Conservation (phyloP, 1,139 yeast species). For the Geotrichum restrictum region DNA sequence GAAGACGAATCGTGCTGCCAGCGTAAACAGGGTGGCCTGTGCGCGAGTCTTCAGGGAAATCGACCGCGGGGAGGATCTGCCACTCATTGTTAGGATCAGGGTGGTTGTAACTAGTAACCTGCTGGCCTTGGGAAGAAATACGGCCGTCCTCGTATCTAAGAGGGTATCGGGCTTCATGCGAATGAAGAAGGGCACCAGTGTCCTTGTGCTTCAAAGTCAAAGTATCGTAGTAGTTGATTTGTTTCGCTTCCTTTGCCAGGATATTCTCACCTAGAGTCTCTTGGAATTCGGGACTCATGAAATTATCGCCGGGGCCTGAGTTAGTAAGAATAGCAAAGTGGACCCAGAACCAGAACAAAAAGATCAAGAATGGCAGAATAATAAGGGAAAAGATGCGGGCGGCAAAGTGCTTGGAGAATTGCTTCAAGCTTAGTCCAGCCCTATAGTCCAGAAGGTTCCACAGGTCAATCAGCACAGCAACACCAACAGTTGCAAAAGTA, state of each 20-base stretch:
- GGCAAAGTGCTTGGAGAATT: constrained; percentile 62
- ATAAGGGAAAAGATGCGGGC: constrained; percentile 74
- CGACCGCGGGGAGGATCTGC: constrained; percentile 72
- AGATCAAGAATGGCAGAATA: constrained; percentile 74
- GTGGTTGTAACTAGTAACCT: constrained; percentile 68
- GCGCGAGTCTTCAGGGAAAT: constrained; percentile 40
- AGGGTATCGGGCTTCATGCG: constrained; percentile 73
- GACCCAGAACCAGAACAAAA: constrained; percentile 87
- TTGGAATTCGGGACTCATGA: constrained; percentile 92
- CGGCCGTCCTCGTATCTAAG: constrained; percentile 95
- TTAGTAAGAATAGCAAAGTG: constrained; percentile 76
- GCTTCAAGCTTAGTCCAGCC: constrained; percentile 60
- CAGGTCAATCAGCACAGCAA: constrained; percentile 77
- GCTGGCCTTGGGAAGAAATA: constrained; percentile 91
- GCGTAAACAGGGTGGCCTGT: constrained; percentile 50
- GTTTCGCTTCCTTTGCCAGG: constrained; percentile 64
- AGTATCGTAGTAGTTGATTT: constrained; percentile 68
- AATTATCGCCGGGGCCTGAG: constrained; percentile 94
- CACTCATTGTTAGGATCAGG: constrained; percentile 72
- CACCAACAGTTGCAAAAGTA: constrained; percentile 81
- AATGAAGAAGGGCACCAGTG: constrained; percentile 73
- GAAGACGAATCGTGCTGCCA: constrained; percentile 71
- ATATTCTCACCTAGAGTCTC: constrained; percentile 78
- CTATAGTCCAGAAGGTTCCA: constrained; percentile 79
- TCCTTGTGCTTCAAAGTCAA: constrained; percentile 74